These are phyloP conservation scores for Taiozyma onychis DNA, from an alignment of 1,139 yeast species.

Conservation along the genomic window DNA sequence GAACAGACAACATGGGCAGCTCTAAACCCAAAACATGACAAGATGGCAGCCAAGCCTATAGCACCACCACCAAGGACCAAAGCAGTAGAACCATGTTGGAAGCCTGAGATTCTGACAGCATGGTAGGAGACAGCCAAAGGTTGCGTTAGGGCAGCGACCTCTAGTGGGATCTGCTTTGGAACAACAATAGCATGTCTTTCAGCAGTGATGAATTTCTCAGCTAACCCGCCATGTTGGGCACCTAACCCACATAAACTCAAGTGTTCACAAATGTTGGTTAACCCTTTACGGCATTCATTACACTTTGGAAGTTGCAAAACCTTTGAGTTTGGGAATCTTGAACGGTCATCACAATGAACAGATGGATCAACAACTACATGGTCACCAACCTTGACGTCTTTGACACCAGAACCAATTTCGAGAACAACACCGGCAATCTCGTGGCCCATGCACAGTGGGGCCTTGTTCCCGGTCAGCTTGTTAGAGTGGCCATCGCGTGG, in stretches of 20 bases:
- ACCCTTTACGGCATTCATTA: slow-evolving; percentile 38
- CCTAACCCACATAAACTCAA: slow-evolving; percentile 42
- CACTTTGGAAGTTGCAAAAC: slow-evolving; percentile 27
- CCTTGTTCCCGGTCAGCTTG: slow-evolving; percentile 27
- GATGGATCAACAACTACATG: slow-evolving; percentile 47
- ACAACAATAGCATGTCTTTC: slow-evolving; percentile 34
- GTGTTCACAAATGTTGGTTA: slow-evolving; percentile 41
- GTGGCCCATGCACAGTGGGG: slow-evolving; percentile 50
- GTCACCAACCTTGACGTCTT: slow-evolving; percentile 32
- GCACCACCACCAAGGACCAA: slow-evolving; percentile 46
- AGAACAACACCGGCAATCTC: slow-evolving; percentile 41
- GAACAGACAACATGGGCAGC: slow-evolving; percentile 35
- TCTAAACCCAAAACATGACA: slow-evolving; percentile 40
- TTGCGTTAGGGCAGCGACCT: slow-evolving; percentile 41
- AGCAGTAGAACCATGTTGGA: slow-evolving; percentile 36
- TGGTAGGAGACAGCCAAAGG: slow-evolving; percentile 45
- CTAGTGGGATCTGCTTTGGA: slow-evolving; percentile 35
- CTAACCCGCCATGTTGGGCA: slow-evolving; percentile 40
- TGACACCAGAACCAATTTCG: slow-evolving; percentile 32
- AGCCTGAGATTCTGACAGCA: slow-evolving; percentile 36
- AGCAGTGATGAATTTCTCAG: slow-evolving; percentile 37
- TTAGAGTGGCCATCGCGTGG: slow-evolving; percentile 27
- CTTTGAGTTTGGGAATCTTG: slow-evolving; percentile 23
- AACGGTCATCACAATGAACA: slow-evolving; percentile 41
- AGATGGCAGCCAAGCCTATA: slow-evolving; percentile 43